Percentiles rank a stretch among this genome's conserved stretches.
These are phyloP conservation scores for Rhodotorula sp. DNA, from an alignment of 1,284 basidiomycete genomes.

Conservation along the genomic window DNA sequence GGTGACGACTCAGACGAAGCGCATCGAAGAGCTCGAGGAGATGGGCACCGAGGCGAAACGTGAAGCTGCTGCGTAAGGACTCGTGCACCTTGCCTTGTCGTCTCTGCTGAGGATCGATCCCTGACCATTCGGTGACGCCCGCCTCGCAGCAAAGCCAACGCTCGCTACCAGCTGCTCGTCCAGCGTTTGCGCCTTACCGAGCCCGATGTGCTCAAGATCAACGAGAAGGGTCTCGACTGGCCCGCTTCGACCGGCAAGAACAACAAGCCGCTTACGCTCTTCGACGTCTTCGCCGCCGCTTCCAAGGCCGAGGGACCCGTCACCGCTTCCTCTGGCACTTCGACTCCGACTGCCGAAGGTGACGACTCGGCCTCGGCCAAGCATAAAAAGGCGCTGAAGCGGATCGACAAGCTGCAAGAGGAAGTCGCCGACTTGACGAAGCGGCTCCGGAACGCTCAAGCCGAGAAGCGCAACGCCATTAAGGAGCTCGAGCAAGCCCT, in stretches of 20 bases:
- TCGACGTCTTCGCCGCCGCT: neutral
- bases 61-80: neutral
- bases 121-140: too few species aligned
- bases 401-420: neutral
- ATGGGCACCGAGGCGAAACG: neutral
- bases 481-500: neutral
- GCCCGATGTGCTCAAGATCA: neutral
- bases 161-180: neutral
- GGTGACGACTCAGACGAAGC: neutral
- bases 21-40: constrained; percentile 3
- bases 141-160: neutral
- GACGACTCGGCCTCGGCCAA: neutral
- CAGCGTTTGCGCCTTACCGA: neutral
- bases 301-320: neutral
- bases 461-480: constrained; percentile 3
- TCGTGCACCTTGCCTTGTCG: neutral
- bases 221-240: neutral
- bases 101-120: rapidly evolving
- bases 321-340: neutral
- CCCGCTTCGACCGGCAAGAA: neutral
- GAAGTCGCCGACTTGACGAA: neutral
- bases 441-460: neutral
- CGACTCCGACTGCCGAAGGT: neutral
- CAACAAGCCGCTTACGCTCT: neutral
- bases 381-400: neutral